phyloP scores from a whole-genome alignment of 352 stramenopile species.

The Phytophthora sp. region DNA sequence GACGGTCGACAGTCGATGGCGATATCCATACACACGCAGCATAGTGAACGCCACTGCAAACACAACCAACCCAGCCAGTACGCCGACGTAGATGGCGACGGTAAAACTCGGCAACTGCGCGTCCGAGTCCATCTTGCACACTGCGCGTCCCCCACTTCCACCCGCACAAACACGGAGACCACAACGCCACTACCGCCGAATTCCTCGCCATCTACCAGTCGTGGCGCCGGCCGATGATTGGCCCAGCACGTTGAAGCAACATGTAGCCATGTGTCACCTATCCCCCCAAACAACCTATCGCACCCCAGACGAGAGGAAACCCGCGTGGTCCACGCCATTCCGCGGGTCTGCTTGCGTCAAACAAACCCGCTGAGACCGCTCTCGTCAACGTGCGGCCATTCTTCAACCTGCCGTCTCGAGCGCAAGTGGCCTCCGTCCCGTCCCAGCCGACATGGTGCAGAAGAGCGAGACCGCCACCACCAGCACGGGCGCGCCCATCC shows the following conservation, averaged over 20 bases:
- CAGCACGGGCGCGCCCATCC: conserved; percentile 67
- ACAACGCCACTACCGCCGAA: too few species aligned
- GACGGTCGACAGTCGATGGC: conserved; percentile 20
- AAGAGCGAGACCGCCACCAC: conserved; percentile 48
- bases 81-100: conserved; percentile 26
- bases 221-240: conserved; percentile 10
- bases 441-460: conserved; percentile 16
- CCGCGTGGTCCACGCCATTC: conserved; percentile 12
- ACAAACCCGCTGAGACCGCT: conserved; percentile 19
- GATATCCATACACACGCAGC: conserved; percentile 25
- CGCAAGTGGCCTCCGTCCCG: neutral
- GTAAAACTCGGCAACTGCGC: conserved; percentile 31
- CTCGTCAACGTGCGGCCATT: conserved; percentile 1
- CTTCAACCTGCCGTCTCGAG: conserved; percentile 20
- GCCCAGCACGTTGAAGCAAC: conserved; percentile 17
- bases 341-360: conserved; percentile 31
- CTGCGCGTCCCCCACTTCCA: conserved; percentile 9
- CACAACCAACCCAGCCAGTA: conserved; percentile 19
- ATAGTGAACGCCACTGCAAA: conserved; percentile 20
- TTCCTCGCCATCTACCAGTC: conserved; percentile 5
- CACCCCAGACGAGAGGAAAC: neutral
- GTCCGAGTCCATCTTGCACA: conserved; percentile 25
- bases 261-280: neutral
- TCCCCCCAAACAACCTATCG: neutral
- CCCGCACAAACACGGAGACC: neutral